A percentile compares a stretch with the other conserved stretches of the same genome.
Conservation (phyloP, 495 filamentous ascomycete species). For the Neurospora terricola region DNA sequence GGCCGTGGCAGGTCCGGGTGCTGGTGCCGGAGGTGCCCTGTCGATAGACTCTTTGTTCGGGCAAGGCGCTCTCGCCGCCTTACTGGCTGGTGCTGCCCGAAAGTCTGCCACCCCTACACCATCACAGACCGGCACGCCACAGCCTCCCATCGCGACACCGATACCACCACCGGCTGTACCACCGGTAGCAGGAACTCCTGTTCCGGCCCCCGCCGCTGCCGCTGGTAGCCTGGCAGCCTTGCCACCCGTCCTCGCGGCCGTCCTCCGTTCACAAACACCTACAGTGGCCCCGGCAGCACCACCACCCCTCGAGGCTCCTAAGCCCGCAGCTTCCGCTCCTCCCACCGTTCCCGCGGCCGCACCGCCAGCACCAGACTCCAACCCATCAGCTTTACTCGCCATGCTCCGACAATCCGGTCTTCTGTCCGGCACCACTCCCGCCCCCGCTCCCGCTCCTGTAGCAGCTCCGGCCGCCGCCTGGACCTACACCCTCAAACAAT, state of each 20-base stretch:
- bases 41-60: constrained; percentile 44
- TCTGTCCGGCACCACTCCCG: constrained; percentile 26
- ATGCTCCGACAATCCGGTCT: constrained; percentile 41
- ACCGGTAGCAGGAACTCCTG: neutral
- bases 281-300: constrained; percentile 10
- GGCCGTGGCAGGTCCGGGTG: constrained; percentile 12
- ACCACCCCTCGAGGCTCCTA: constrained; percentile 1
- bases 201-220: constrained; percentile 10
- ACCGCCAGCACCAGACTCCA: neutral
- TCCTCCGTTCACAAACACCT: constrained; percentile 14
- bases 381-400: constrained; percentile 37
- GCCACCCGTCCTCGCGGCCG: constrained; percentile 3
- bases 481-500: constrained; percentile 42
- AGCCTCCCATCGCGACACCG: constrained; percentile 25
- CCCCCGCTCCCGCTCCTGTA: constrained; percentile 27
- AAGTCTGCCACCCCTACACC: constrained; percentile 36
- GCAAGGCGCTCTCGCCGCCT: constrained; percentile 40
- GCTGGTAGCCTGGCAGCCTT: neutral
- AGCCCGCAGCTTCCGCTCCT: constrained; percentile 5
- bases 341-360: neutral
- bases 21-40: constrained; percentile 19
- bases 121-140: constrained; percentile 27
- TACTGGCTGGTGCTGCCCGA: constrained; percentile 27
- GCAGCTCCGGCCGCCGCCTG: constrained; percentile 18
- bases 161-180: constrained; percentile 5